Conservation (phyloP, 768 basidiomycete species). For the Leccinum barrowsii region DNA sequence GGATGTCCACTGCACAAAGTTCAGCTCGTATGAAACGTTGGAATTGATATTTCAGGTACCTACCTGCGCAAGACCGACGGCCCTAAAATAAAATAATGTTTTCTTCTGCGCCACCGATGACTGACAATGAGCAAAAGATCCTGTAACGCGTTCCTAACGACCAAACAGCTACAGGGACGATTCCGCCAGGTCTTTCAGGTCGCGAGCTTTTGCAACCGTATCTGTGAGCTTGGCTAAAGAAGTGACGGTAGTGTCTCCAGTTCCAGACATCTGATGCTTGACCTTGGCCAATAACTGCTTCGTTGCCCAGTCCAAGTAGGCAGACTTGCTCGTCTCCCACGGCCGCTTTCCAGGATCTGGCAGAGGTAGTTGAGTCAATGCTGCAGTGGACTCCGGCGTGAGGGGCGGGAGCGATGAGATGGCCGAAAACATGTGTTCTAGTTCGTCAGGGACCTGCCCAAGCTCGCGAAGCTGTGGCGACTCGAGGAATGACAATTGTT, state of each 20-base stretch:
- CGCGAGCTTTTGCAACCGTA: slow-evolving; percentile 15
- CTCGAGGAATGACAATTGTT: slow-evolving; percentile 43
- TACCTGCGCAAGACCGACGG: neutral
- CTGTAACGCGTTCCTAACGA: neutral
- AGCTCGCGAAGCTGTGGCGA: slow-evolving; percentile 39
- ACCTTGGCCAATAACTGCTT: slow-evolving; percentile 44
- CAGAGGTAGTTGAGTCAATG: slow-evolving; percentile 30
- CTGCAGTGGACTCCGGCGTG: slow-evolving; percentile 37
- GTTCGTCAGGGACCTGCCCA: slow-evolving; percentile 36
- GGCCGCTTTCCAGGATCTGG: slow-evolving; percentile 63
- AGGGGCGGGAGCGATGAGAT: slow-evolving; percentile 49
- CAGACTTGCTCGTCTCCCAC: slow-evolving; percentile 74
- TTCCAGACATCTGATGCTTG: slow-evolving; percentile 17
- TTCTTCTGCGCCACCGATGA: neutral
- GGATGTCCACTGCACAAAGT: neutral
- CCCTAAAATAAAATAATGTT: neutral
- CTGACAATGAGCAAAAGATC: slow-evolving; percentile 3
- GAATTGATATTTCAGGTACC: neutral
- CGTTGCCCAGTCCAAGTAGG: slow-evolving; percentile 78
- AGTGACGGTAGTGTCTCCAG: slow-evolving; percentile 20
- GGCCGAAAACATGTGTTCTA: slow-evolving; percentile 43
- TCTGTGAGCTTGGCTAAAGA: slow-evolving; percentile 19
- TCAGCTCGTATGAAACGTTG: neutral
- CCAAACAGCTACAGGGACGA: slow-evolving; percentile 1
- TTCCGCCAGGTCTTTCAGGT: slow-evolving; percentile 19